Conservation (phyloP, 73 alveolate species). For the Breviolum minutum region DNA sequence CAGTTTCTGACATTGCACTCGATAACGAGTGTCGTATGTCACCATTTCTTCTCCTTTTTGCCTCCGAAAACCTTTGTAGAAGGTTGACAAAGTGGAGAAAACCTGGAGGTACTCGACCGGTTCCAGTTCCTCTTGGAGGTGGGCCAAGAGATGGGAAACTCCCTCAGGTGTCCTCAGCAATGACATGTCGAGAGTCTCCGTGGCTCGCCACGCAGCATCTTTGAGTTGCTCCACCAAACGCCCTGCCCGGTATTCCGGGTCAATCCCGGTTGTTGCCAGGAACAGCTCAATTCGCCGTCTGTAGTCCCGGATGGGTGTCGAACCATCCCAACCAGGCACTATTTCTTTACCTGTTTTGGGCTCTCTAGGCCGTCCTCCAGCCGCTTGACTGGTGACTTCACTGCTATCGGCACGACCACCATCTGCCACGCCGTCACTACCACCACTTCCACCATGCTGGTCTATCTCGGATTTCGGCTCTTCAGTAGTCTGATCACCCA, state of each 20-base stretch:
- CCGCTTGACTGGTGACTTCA: background rate
- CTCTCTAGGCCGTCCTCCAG: background rate
- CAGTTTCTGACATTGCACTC: background rate
- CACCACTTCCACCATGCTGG: background rate
- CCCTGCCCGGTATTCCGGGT: conserved; percentile 15
- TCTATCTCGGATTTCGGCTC: background rate
- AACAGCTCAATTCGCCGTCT: background rate
- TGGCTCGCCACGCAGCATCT: background rate
- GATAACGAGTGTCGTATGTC: background rate
- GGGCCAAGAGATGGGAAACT: background rate
- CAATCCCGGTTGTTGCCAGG: background rate
- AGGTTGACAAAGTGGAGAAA: background rate
- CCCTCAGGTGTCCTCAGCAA: background rate
- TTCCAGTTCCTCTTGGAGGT: background rate
- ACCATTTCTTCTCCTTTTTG: background rate
- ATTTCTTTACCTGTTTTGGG: conserved; percentile 17
- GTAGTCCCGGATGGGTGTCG: background rate
- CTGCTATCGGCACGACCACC: background rate
- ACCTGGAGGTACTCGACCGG: background rate
- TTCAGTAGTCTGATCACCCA: background rate
- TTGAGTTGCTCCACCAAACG: background rate
- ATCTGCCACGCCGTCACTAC: background rate
- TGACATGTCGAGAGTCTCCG: background rate
- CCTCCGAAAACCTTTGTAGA: background rate
- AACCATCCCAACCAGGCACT: background rate